Conservation (phyloP, 345 rosid species). For the Syzygium jambos region DNA sequence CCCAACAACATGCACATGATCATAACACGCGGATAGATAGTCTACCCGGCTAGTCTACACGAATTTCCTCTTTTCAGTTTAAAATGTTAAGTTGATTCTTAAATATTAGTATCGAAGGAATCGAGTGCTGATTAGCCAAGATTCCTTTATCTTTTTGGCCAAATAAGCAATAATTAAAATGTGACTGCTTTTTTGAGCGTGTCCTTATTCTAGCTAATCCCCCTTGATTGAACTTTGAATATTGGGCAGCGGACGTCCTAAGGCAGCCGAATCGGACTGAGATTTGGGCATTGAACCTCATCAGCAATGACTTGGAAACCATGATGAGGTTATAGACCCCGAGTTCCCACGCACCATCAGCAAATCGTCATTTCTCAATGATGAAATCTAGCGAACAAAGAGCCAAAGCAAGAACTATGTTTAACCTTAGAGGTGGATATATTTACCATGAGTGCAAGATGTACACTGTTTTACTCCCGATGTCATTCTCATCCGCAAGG, state of each 20-base stretch:
- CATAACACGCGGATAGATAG: neutral
- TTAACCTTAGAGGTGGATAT: neutral
- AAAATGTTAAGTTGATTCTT: neutral
- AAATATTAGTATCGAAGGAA: neutral
- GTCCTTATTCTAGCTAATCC: neutral
- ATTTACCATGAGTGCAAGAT: neutral
- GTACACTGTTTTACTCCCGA: neutral
- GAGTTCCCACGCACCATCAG: neutral
- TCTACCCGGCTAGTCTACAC: neutral
- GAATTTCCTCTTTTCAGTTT: neutral
- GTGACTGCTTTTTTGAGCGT: neutral
- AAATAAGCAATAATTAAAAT: neutral
- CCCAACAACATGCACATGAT: neutral
- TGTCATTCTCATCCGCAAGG: neutral
- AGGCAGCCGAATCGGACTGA: neutral
- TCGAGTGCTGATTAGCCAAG: neutral
- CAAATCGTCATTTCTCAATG: neutral
- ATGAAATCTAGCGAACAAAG: neutral
- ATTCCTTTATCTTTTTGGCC: neutral
- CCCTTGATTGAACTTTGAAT: neutral
- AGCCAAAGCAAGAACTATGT: neutral
- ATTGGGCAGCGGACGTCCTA: neutral
- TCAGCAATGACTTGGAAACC: slow-evolving; percentile 42
- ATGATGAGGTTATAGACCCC: slow-evolving; percentile 2
- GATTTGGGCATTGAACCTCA: neutral